Percentiles rank a stretch among this genome's conserved stretches.
Conservation (phyloP, 257 asterid species). For the Penstemon newberryi region DNA sequence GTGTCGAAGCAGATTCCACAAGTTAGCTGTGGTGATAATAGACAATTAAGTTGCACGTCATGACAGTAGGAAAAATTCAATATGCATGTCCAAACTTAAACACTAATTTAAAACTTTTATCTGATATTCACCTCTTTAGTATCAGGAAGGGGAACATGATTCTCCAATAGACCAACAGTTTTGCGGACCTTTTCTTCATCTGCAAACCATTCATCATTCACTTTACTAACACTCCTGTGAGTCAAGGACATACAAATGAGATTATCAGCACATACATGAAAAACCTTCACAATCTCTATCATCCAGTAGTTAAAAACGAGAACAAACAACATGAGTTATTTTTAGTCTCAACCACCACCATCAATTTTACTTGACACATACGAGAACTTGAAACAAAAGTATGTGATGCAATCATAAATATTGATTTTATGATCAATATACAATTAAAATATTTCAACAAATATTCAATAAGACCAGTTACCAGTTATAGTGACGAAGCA, state of each 20-base stretch:
- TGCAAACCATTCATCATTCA: conserved; percentile 95
- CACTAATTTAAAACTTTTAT: conserved; percentile 22
- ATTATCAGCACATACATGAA: conserved; percentile 25
- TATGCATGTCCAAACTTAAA: conserved; percentile 22
- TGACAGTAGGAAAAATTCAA: conserved; percentile 13
- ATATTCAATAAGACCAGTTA: conserved; percentile 34
- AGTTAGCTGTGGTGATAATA: conserved; percentile 61
- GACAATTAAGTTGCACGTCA: conserved; percentile 24
- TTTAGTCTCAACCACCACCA: conserved; percentile 10
- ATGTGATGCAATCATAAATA: neutral
- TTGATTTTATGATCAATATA: conserved; percentile 16
- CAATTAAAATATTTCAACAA: conserved; percentile 13
- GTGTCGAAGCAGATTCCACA: conserved; percentile 95
- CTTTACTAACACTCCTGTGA: conserved; percentile 94
- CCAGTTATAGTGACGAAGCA: conserved; percentile 93
- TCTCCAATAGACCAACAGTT: conserved; percentile 82
- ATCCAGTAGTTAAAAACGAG: conserved; percentile 19
- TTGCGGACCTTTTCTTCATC: conserved; percentile 87
- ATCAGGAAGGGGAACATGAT: conserved; percentile 54
- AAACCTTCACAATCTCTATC: conserved; percentile 14
- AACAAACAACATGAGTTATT: conserved; percentile 16
- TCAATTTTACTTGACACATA: conserved; percentile 4
- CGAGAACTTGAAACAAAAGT: neutral
- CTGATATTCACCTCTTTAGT: conserved; percentile 61
- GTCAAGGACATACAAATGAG: conserved; percentile 36